Evolutionary conservation across 306 rosid species (phyloP), one percentile per base, ranked within the genome.

Genomic region (Phaseolus lunatus): DNA sequence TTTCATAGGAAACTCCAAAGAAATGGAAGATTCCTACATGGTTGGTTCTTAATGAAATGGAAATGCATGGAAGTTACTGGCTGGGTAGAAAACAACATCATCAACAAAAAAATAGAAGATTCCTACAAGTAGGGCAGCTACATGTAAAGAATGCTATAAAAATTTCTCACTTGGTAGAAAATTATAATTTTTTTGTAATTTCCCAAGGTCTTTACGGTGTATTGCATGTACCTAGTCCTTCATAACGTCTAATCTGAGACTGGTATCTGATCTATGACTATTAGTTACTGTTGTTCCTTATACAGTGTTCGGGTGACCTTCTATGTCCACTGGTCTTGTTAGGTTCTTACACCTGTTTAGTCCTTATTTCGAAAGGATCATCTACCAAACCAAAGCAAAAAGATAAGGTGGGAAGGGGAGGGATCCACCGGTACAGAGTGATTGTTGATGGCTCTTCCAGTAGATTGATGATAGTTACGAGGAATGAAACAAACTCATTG

Each of bases 11-110:
- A 50, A 22, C 29, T 37, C 63, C 52, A 26, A 57, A 22, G 35
- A 61, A 65, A 35, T 47, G 27, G 56, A 50, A 56, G 44, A 33
- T 59, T 75, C 41, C 64, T 37, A 63, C 19, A 27, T 66, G 56
- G 29, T 56, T 59, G 71, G 49, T 65, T 24, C 72, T 73, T 78
- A 26, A 45, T 72, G 44, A 45, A 78, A 67, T 37, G 77, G 63
- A 56, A 58, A 27, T 69, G 41, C 20, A 6, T 27, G 20, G 66
- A 27, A 59, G 16, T 13, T 24, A 33, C 19, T 58, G 0, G 31
- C 24, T 53, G 8, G 59, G 33, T 56, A 58, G 65, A 24, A 58
- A 57, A 57, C 18, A 58, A 5, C 65, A 26, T 24, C 37, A 5
- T 58, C 10, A 5, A 58, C 11, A 37, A 37, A 35, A 35, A 7